These are phyloP conservation scores for Alternaria conjuncta DNA, from an alignment of 2,329 filamentous ascomycete species.

Conservation along the genomic window DNA sequence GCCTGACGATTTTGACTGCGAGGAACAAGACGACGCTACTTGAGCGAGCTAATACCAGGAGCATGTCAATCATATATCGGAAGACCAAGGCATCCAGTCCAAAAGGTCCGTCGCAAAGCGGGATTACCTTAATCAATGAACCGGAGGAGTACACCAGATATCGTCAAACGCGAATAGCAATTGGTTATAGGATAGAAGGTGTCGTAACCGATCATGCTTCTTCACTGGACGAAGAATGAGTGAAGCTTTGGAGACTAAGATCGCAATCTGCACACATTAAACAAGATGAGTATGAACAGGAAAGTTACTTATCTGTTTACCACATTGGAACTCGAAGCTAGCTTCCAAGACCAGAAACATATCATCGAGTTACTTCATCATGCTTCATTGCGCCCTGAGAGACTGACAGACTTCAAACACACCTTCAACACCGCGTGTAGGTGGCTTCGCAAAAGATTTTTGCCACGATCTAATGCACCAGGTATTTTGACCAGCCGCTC, in stretches of 20 bases:
- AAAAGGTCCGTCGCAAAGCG: background rate
- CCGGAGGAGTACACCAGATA: background rate
- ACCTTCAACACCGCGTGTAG: background rate
- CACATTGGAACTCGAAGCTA: background rate
- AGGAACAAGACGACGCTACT: background rate
- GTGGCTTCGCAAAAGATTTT: background rate
- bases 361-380: background rate
- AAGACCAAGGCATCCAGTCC: background rate
- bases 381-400: background rate
- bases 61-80: background rate
- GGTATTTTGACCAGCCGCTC: background rate
- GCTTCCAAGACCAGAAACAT: background rate
- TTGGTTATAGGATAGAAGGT: background rate
- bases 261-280: background rate
- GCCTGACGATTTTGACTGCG: background rate
- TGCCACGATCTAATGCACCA: background rate
- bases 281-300: background rate
- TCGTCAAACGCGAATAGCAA: background rate
- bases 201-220: background rate
- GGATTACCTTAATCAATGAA: background rate
- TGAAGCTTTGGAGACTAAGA: background rate
- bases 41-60: background rate
- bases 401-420: background rate
- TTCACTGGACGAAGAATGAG: background rate
- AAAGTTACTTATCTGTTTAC: background rate